phyloP scores from a whole-genome alignment of 345 rosid species.

The Reutealis trisperma region DNA sequence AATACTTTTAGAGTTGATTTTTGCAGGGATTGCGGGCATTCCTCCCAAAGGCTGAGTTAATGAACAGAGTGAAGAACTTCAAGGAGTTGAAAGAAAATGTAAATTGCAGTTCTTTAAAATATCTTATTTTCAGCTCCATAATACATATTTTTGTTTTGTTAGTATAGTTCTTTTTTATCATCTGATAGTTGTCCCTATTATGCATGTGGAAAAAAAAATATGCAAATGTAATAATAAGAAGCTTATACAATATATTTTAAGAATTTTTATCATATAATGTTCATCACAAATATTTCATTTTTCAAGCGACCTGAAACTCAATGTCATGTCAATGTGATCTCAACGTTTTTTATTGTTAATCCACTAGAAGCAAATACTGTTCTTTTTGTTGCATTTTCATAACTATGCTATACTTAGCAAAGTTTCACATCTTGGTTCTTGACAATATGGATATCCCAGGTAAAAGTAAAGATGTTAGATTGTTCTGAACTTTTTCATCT shows the following conservation, averaged over 20 bases:
- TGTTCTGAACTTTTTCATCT: background rate
- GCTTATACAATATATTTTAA: too few relatives aligned
- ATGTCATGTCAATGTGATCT: background rate
- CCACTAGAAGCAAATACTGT: background rate
- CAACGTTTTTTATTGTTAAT: background rate
- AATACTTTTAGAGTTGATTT: constrained; percentile 15
- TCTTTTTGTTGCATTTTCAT: background rate
- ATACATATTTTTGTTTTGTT: background rate
- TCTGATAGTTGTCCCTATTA: background rate
- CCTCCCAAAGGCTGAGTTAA: constrained; percentile 77
- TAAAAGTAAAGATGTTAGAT: background rate
- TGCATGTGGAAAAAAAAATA: background rate
- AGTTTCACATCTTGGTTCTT: background rate
- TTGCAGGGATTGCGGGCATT: constrained; percentile 86
- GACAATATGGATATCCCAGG: background rate
- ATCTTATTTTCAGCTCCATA: constrained; percentile 15
- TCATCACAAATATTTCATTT: too few relatives aligned
- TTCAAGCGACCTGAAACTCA: background rate
- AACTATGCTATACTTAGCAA: background rate
- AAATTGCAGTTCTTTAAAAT: constrained; percentile 22
- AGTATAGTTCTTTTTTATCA: background rate
- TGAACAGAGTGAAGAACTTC: constrained; percentile 72
- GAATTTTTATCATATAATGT: too few relatives aligned
- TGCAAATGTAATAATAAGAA: too few relatives aligned
- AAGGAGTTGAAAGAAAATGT: constrained; percentile 90